phyloP scores from a whole-genome alignment of 2,329 filamentous ascomycete species.

The Fusarium sp. region DNA sequence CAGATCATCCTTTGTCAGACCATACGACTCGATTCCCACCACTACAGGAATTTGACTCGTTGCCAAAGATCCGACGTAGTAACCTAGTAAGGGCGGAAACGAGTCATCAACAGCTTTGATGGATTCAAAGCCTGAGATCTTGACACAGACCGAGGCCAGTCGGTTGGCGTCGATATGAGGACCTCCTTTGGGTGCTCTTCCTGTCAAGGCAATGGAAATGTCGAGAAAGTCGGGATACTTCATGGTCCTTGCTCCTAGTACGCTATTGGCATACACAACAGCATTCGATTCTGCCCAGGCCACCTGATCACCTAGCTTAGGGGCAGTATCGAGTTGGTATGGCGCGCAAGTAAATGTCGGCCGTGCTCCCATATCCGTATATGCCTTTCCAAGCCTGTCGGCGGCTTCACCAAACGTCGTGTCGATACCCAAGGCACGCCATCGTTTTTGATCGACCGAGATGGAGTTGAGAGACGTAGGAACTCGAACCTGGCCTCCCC shows the following conservation, averaged over 20 bases:
- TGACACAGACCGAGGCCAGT: slow-evolving; percentile 26
- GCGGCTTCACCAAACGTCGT: slow-evolving; percentile 46
- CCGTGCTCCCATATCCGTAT: slow-evolving; percentile 55
- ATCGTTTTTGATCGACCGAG: slow-evolving; percentile 56
- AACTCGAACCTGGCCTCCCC: slow-evolving; percentile 52
- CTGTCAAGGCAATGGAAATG: slow-evolving; percentile 57
- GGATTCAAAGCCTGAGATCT: background rate
- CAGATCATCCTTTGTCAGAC: slow-evolving; percentile 47
- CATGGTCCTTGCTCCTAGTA: slow-evolving; percentile 57
- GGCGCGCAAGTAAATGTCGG: slow-evolving; percentile 60
- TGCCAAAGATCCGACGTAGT: background rate
- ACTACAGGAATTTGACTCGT: background rate
- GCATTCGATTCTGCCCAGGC: slow-evolving; percentile 61
- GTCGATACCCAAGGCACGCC: slow-evolving; percentile 53
- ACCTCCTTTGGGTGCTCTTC: slow-evolving; percentile 61
- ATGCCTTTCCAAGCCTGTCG: slow-evolving; percentile 51
- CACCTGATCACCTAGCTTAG: slow-evolving; percentile 52
- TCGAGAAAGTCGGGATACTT: slow-evolving; percentile 62
- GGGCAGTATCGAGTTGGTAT: slow-evolving; percentile 52
- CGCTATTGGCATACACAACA: slow-evolving; percentile 60
- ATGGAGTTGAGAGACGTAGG: slow-evolving; percentile 58
- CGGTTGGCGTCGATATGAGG: slow-evolving; percentile 57
- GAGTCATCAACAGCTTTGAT: background rate
- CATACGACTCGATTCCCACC: slow-evolving; percentile 33
- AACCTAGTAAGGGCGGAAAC: background rate